These are phyloP conservation scores for Aspergillus leporis DNA, from an alignment of 495 filamentous ascomycete genomes.

Conservation along the genomic window DNA sequence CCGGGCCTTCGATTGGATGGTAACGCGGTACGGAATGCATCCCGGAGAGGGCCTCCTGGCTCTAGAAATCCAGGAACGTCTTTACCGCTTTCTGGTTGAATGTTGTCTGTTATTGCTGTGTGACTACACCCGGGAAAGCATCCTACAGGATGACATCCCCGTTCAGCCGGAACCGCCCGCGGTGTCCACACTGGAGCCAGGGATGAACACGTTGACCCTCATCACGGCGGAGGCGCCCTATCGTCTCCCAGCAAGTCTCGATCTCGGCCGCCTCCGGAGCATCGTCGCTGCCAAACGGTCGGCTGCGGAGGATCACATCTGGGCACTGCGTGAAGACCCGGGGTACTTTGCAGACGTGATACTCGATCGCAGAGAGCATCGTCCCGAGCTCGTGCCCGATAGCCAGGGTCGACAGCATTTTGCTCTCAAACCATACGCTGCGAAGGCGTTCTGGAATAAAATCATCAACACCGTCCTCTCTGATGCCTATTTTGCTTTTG, in stretches of 20 bases:
- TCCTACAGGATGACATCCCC: constrained; percentile 33
- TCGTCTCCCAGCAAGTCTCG: constrained; percentile 35
- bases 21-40: constrained; percentile 23
- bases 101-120: constrained; percentile 43
- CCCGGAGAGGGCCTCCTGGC: constrained; percentile 46
- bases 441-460: constrained; percentile 31
- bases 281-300: constrained; percentile 38
- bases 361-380: constrained; percentile 41
- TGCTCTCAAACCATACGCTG: constrained; percentile 13
- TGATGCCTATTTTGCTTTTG: constrained; percentile 22
- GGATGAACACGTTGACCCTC: constrained; percentile 28
- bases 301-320: constrained; percentile 50
- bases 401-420: constrained; percentile 27
- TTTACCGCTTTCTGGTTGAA: constrained; percentile 44
- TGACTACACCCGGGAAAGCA: constrained; percentile 25
- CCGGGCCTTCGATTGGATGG: constrained; percentile 33
- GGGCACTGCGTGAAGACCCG: constrained; percentile 54
- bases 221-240: constrained; percentile 48
- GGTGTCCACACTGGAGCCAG: constrained; percentile 11
- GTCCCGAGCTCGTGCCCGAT: constrained; percentile 36
- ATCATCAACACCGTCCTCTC: constrained; percentile 31
- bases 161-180: constrained; percentile 28
- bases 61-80: constrained; percentile 47
- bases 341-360: constrained; percentile 46
- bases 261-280: constrained; percentile 38